These are phyloP conservation scores for Phytophthora foliorum DNA, from an alignment of 352 stramenopile genomes.

Conservation along the genomic window DNA sequence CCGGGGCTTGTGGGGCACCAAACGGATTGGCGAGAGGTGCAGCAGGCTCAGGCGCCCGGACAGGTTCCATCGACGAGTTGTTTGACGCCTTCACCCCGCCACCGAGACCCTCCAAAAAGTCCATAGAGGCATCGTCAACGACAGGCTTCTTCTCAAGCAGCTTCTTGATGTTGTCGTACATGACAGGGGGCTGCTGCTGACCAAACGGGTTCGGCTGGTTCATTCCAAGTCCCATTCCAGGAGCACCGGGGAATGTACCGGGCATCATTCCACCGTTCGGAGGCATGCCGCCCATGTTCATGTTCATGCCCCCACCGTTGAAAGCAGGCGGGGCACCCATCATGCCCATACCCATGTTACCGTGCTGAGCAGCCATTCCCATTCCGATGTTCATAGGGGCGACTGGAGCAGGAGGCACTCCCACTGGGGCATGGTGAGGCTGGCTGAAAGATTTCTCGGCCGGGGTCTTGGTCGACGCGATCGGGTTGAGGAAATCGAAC, in stretches of 20 bases:
- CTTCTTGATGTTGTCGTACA: constrained; percentile 91
- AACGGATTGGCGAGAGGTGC: constrained; percentile 28
- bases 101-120: constrained; percentile 75
- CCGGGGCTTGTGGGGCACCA: constrained; percentile 16
- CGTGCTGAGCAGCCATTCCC: constrained; percentile 33
- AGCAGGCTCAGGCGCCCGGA: constrained; percentile 19
- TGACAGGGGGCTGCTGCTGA: constrained; percentile 57
- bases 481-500: constrained; percentile 81
- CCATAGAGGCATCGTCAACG: constrained; percentile 66
- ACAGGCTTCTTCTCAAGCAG: constrained; percentile 79
- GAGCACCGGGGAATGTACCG: constrained; percentile 24
- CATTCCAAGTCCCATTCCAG: constrained; percentile 36
- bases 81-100: constrained; percentile 28
- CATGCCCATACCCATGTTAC: constrained; percentile 40
- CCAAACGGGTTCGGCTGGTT: constrained; percentile 41
- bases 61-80: constrained; percentile 14
- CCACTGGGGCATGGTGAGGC: constrained; percentile 29
- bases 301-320: constrained; percentile 22
- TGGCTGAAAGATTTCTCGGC: constrained; percentile 43
- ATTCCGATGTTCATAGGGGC: constrained; percentile 39
- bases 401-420: constrained; percentile 41
- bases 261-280: constrained; percentile 35
- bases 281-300: constrained; percentile 39
- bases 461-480: constrained; percentile 73
- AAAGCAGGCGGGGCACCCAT: constrained; percentile 27